Percentiles rank a stretch among this genome's conserved stretches.
Evolutionary conservation across 2,329 filamentous ascomycete genomes (phyloP).

Genomic region (Xylogone sp.): DNA sequence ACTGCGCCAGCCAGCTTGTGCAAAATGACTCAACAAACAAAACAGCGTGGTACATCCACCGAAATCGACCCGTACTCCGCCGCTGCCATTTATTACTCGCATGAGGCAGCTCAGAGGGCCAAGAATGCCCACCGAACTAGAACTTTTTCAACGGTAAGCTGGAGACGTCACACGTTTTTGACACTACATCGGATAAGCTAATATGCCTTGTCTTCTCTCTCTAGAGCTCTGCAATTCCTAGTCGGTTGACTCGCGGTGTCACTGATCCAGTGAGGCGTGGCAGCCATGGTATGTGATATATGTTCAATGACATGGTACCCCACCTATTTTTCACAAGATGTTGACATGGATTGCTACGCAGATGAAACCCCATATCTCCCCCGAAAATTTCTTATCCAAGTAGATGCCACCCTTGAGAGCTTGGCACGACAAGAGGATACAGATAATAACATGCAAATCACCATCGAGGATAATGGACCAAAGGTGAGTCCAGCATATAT

Average conservation of each 20-base stretch:
- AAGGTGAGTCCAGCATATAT: too few relatives aligned
- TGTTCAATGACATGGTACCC: slow-evolving; percentile 2
- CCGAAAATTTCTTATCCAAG: slow-evolving; percentile 81
- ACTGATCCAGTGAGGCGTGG: slow-evolving; percentile 24
- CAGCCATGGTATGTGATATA: slow-evolving; percentile 25
- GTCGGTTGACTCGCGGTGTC: slow-evolving; percentile 1
- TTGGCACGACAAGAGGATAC: slow-evolving; percentile 86
- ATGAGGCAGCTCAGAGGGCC: slow-evolving; percentile 16
- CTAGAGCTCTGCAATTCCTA: background rate
- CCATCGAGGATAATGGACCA: slow-evolving; percentile 90
- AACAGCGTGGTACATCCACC: slow-evolving; percentile 13
- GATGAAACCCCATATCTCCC: slow-evolving; percentile 69
- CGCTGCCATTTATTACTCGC: slow-evolving; percentile 27
- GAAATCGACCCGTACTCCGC: slow-evolving; percentile 27
- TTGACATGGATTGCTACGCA: slow-evolving; percentile 32
- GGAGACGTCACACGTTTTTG: background rate
- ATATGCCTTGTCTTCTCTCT: slow-evolving; percentile 2
- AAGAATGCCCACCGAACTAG: slow-evolving; percentile 23
- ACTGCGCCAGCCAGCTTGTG: background rate
- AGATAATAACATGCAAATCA: slow-evolving; percentile 93
- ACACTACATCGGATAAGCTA: slow-evolving; percentile 1
- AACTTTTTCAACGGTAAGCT: slow-evolving; percentile 26
- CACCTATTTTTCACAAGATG: background rate
- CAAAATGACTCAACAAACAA: slow-evolving; percentile 1
- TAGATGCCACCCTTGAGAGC: slow-evolving; percentile 76